Base-by-base conservation (phyloP, 176 grass and related monocot genomes). In the Avena eriantha region DNA sequence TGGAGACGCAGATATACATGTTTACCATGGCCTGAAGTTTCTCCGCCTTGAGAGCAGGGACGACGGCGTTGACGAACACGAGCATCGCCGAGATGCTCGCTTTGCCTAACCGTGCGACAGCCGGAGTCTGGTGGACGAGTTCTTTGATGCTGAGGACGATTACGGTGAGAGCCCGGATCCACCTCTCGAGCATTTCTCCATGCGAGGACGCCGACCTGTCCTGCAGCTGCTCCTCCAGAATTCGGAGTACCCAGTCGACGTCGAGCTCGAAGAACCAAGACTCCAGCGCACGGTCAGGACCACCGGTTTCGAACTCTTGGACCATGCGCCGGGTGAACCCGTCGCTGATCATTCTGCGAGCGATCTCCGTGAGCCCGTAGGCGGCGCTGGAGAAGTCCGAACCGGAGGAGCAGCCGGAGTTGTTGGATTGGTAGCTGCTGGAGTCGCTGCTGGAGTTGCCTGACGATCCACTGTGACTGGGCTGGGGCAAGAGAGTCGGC, bases 91-190 rank as follows among this genome's bases (percentile, higher is more conserved):
- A 5, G 29, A 77, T 57, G 75, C 50, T 3, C 2, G 75, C 31
- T 57, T 33, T 18, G 8, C 3, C 24, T 17, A 76, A 76, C 73
- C 0, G 12, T 2, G 1, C 0, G 60, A 15, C 39, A 0, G 24
- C 12, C 4, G 11, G 0, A 23, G 1, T 14, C 0, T 3, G 0
- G 6, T 2, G 1, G 12, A 15, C 4, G 12, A 15, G 26, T 4
- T 64, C 23, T 14, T 0, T n/a, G 34, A 59, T 8, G 15, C 34
- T 23, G 6, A 4, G 19, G 0, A 5, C 21, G n/a, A 41, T 10
- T 8, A 79, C 21, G 4, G 7, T 24, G 5, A 78, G 34, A 60
- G 34, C 55, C 1, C 33, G 54, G 18, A 79, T 43, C 54, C 76
- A 79, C 34, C 18, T 60, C 1, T 61, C 0, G 1, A 43, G 11